A percentile compares a stretch with the other conserved stretches of the same genome.
Evolutionary conservation across 2,329 filamentous ascomycete genomes (phyloP).

Genomic region (Blumeria hordei): DNA sequence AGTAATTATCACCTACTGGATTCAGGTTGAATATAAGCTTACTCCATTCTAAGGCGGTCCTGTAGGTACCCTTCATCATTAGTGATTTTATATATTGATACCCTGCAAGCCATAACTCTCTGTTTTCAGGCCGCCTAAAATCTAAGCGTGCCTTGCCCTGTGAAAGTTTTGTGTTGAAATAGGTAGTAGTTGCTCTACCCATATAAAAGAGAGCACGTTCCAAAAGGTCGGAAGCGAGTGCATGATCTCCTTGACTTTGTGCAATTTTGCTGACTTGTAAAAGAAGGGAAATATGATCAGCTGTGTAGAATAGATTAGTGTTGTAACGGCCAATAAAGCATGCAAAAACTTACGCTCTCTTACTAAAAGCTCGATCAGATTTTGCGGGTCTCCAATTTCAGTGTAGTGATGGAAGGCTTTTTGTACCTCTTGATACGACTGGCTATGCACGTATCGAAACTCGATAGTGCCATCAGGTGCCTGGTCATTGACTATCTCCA

Average conservation of each 20-base stretch:
- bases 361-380: conserved; percentile 52
- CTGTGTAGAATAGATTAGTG: neutral
- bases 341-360: conserved; percentile 27
- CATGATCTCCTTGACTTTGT: conserved; percentile 72
- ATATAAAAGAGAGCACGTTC: conserved; percentile 85
- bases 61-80: conserved; percentile 74
- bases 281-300: conserved; percentile 77
- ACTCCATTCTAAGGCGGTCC: conserved; percentile 82
- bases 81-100: conserved; percentile 77
- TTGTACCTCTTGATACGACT: conserved; percentile 51
- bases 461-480: conserved; percentile 34
- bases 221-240: conserved; percentile 64
- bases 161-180: conserved; percentile 52
- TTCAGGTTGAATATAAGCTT: conserved; percentile 61
- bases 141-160: conserved; percentile 60
- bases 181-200: conserved; percentile 65
- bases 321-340: neutral
- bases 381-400: conserved; percentile 62
- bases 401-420: conserved; percentile 54
- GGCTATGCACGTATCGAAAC: conserved; percentile 58
- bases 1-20: conserved; percentile 55
- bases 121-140: conserved; percentile 63
- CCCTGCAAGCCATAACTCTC: conserved; percentile 75
- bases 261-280: conserved; percentile 83
- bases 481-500: conserved; percentile 33